phyloP scores from a whole-genome alignment of 2,329 filamentous ascomycete species.

The Ascochyta fabae region DNA sequence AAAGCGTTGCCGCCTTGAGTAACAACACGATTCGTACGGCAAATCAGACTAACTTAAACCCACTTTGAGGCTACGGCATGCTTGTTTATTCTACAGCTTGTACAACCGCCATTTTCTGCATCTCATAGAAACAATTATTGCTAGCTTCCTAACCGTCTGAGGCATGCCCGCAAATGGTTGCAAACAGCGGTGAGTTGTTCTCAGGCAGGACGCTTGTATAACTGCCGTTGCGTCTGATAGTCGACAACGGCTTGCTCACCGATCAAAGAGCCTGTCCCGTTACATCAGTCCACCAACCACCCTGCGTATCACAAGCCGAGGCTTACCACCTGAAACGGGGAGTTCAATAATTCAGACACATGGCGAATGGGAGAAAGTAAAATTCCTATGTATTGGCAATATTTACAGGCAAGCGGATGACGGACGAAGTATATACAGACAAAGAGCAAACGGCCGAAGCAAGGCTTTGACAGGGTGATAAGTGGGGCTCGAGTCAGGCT shows the following conservation, averaged over 20 bases:
- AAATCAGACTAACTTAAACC: not conserved
- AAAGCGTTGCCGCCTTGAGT: not conserved
- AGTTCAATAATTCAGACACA: not conserved
- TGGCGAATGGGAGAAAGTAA: not conserved
- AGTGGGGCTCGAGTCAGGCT: not conserved
- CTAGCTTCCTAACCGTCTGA: not conserved
- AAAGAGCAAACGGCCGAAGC: not conserved
- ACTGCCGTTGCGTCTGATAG: not conserved
- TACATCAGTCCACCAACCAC: not conserved
- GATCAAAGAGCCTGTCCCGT: not conserved
- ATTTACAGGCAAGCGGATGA: not conserved
- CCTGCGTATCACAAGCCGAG: not conserved
- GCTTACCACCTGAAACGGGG: not conserved
- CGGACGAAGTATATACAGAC: not conserved
- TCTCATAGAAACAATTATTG: not conserved
- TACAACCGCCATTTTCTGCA: not conserved
- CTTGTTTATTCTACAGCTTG: not conserved
- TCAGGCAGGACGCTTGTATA: not conserved
- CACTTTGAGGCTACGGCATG: not conserved
- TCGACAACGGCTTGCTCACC: constrained; percentile 1
- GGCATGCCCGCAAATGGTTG: not conserved
- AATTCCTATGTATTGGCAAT: not conserved
- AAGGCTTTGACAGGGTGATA: not conserved
- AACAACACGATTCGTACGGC: not conserved
- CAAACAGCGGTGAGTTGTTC: constrained; percentile 1